Base-by-base conservation (phyloP, 805 yeast genomes). In the Candida vartiovaarae region DNA sequence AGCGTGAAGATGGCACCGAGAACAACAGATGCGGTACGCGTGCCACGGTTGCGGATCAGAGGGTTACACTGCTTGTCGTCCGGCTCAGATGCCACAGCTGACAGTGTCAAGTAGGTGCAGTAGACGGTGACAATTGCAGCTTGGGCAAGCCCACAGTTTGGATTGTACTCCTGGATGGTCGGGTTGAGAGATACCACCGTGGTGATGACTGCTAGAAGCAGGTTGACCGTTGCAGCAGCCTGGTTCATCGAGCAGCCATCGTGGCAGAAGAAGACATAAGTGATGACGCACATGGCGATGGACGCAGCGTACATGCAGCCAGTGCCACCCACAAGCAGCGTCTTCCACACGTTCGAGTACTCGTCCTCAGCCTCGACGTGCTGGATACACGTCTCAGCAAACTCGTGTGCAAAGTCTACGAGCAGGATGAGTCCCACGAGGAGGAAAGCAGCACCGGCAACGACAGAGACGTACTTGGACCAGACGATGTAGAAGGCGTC, bases 381-480 rank as follows among this genome's bases (percentile, higher is more conserved):
- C 51, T 83, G 89, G 42, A 93, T 74, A 62, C 99, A 93, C 6
- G 84, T 85, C 56, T 93, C 99, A 0, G 98, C 97, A 96, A 97
- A 93, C 53, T 91, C 91, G 64, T 93, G 98, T 4, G 99, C 98
- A 71, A 88, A 93, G 63, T 93, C 99, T 30, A 93, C 97, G 39
- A 93, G 68, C 40, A 93, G 70, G 10, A 95, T 84, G 45, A 93
- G 73, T 1, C 99, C 99, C 48, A 93, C 86, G 11, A 93, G 80
- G 32, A 91, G 76, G 65, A 93, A 93, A 4, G 89, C 58, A 3
- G 91, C 84, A 36, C 96, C 87, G 54, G 88, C 82, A 5, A 88
- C 65, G 29, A 90, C 83, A 5, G 97, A 88, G 36, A 93, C 70
- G 67, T 88, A 81, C 62, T 87, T 93, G 1, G 99, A 97, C 80